These are phyloP conservation scores for Populus hybrid DNA, from an alignment of 441 rosid genomes.

Conservation along the genomic window DNA sequence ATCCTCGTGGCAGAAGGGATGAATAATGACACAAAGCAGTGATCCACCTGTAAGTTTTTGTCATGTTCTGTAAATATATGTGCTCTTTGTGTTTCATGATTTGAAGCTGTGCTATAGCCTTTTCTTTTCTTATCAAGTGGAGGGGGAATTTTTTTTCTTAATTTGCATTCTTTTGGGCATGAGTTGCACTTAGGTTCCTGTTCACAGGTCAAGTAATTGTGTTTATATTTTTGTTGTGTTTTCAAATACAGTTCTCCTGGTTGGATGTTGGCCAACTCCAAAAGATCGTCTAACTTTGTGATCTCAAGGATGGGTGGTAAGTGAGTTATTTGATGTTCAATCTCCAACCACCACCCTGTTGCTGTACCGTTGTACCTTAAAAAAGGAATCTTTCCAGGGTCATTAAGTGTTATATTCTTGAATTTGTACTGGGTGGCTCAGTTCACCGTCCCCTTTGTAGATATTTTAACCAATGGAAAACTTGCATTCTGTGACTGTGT, in stretches of 20 bases:
- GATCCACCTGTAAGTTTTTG: slow-evolving; percentile 47
- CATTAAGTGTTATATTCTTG: slow-evolving; percentile 31
- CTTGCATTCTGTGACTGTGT: slow-evolving; percentile 29
- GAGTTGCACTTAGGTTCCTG: not conserved
- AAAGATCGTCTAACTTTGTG: slow-evolving; percentile 31
- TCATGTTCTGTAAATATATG: not conserved
- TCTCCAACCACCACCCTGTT: slow-evolving; percentile 38
- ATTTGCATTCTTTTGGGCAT: not conserved
- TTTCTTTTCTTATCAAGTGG: not conserved
- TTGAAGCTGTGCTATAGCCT: not conserved
- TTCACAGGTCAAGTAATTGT: not conserved
- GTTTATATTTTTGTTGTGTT: not conserved
- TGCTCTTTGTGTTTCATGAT: not conserved
- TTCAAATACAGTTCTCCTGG: slow-evolving; percentile 31
- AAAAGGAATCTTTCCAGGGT: slow-evolving; percentile 24
- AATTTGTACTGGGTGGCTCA: slow-evolving; percentile 41
- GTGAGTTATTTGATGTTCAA: slow-evolving; percentile 47
- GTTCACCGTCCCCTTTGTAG: slow-evolving; percentile 49
- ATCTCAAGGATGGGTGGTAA: slow-evolving; percentile 48
- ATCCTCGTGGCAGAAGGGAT: slow-evolving; percentile 37
- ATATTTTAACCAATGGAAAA: slow-evolving; percentile 56
- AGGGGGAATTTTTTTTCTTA: no score
- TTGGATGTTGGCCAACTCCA: slow-evolving; percentile 32
- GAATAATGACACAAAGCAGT: slow-evolving; percentile 22
- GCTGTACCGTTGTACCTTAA: slow-evolving; percentile 27